A percentile compares a stretch with the other conserved stretches of the same genome.
Evolutionary conservation across 2,329 filamentous ascomycete species (phyloP).

Genomic region (Colletotrichum sp.): DNA sequence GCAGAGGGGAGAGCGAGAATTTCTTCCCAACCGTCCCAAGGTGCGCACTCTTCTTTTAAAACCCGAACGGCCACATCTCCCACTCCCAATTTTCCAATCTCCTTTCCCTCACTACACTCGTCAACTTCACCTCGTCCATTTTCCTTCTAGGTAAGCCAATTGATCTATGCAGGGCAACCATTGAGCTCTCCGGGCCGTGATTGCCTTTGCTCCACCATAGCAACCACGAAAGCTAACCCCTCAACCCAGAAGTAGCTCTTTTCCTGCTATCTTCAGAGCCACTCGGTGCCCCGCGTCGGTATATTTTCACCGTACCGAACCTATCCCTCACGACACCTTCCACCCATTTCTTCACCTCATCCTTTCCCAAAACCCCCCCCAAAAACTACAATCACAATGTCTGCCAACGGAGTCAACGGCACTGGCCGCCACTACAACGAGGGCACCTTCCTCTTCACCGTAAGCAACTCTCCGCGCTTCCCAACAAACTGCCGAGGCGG

Average conservation of each 20-base stretch:
- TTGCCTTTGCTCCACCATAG: neutral
- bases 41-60: conserved; percentile 20
- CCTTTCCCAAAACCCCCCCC: conserved; percentile 13
- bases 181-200: neutral
- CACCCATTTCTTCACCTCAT: conserved; percentile 27
- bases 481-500: neutral
- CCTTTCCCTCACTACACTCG: conserved; percentile 3
- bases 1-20: neutral
- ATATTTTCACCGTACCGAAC: conserved; percentile 15
- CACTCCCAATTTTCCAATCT: neutral
- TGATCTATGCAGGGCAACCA: neutral
- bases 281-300: conserved; percentile 27
- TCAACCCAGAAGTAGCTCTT: conserved; percentile 7
- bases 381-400: conserved; percentile 58
- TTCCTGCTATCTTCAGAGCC: conserved; percentile 28
- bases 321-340: conserved; percentile 31
- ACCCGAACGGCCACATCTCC: conserved; percentile 16
- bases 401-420: conserved; percentile 54
- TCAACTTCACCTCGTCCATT: neutral
- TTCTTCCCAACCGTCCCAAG: conserved; percentile 14
- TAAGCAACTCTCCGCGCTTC: conserved; percentile 37
- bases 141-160: neutral
- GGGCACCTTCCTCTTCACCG: conserved; percentile 85
- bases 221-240: neutral
- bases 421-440: conserved; percentile 56